Base-by-base conservation (phyloP, 352 stramenopile genomes). In the Pythium aristosporum region DNA sequence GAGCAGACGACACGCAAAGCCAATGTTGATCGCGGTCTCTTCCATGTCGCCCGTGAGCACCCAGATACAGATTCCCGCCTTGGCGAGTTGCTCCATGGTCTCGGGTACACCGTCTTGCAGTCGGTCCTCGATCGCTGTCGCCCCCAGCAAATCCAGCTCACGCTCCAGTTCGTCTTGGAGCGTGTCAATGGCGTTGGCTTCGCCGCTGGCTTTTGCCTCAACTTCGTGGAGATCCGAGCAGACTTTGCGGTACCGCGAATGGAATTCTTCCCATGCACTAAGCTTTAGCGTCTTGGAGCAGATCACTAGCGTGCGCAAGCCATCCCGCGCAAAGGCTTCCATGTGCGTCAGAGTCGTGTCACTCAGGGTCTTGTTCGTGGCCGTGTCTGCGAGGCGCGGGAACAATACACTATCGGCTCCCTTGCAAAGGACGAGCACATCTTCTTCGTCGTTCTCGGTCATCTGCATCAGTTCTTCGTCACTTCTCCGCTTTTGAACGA, bases 21-120 rank as follows among this genome's bases (percentile, higher is more conserved):
- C 83, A 69, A 96, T 95, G 65, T 96, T 96, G 50, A 95, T 95
- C 0, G 88, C 88, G 10, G 88, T 96, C 61, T 96, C 88, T 68
- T 95, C 83, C 88, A 94, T 96, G 59, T 96, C 88, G 32, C 88
- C 87, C 4, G 88, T 96, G 18, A 95, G 67, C 37, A 96, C 84
- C 88, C 88, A 96, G n/a, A 96, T 83, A 25, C 69, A 84, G 50
- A 96, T 94, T 15, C 88, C 85, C 34, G 88, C 88, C 50, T 84
- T 89, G 0, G 74, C 75, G 0, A 96, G 64, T 1, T 72, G 63
- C 58, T 91, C 85, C 77, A 96, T 95, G 1, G 87, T 80, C 51
- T 92, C 81, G 8, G 87, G 85, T 10, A 96, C 88, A 16, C 82
- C 76, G 39, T 95, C 83, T 56, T 96, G 88, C 20, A 96, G 67